These are phyloP conservation scores for Rubia peregrina DNA, from an alignment of 305 asterid species.

Conservation along the genomic window DNA sequence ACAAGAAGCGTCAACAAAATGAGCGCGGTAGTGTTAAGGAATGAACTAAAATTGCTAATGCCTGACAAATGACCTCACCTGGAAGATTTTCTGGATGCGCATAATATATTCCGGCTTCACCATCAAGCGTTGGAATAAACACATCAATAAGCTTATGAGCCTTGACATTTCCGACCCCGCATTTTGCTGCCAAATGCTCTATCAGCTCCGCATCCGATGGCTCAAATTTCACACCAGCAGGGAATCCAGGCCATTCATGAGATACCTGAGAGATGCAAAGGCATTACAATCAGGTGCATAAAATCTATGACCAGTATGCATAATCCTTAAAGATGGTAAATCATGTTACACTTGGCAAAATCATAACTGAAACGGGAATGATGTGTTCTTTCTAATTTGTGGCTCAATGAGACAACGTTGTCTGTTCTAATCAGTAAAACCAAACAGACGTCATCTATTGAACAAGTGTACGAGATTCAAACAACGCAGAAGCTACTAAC, in stretches of 20 bases:
- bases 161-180: slow-evolving; percentile 35
- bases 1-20: background rate
- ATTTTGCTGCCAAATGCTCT: slow-evolving; percentile 75
- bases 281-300: background rate
- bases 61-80: slow-evolving; percentile 31
- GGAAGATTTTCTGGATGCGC: slow-evolving; percentile 97
- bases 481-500: background rate
- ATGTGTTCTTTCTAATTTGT: no score
- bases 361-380: background rate
- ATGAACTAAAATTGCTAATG: background rate
- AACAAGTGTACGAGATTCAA: no score
- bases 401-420: background rate
- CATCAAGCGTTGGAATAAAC: slow-evolving; percentile 75
- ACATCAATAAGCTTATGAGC: slow-evolving; percentile 62
- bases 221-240: slow-evolving; percentile 78
- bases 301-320: background rate
- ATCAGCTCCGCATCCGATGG: slow-evolving; percentile 77
- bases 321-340: background rate
- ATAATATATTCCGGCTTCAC: slow-evolving; percentile 63
- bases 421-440: background rate
- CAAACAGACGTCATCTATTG: background rate
- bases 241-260: slow-evolving; percentile 70
- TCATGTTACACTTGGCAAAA: background rate
- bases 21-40: background rate
- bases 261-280: slow-evolving; percentile 34